These are phyloP conservation scores for Phialophora expanda DNA, from an alignment of 2,329 filamentous ascomycete genomes.

Conservation along the genomic window DNA sequence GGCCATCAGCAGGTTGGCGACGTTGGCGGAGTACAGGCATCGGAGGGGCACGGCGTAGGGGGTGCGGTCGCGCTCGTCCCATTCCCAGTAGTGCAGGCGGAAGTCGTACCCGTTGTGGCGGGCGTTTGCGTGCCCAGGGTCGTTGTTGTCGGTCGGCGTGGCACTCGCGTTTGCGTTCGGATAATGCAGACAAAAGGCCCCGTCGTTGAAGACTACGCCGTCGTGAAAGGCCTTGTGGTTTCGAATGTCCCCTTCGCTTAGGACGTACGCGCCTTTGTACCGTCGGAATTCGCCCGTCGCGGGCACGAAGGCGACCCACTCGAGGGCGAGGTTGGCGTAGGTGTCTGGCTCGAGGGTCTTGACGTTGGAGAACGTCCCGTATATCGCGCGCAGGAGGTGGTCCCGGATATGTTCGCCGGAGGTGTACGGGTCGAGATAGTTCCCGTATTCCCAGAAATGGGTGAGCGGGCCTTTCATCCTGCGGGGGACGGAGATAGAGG, in stretches of 20 bases:
- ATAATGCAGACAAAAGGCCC: conserved; percentile 75
- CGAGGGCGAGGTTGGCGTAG: conserved; percentile 34
- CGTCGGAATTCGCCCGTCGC: conserved; percentile 21
- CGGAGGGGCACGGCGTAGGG: conserved; percentile 17
- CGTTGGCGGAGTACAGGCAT: conserved; percentile 16
- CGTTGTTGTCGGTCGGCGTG: background rate
- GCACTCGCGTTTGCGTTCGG: conserved; percentile 1
- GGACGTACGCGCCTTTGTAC: conserved; percentile 20
- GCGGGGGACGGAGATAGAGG: background rate
- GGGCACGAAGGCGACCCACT: conserved; percentile 27
- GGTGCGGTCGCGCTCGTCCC: conserved; percentile 19
- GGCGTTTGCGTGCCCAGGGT: background rate
- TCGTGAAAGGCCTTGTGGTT: conserved; percentile 28
- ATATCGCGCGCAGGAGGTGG: conserved; percentile 33
- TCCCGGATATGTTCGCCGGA: conserved; percentile 32
- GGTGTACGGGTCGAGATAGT: conserved; percentile 34
- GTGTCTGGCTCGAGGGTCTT: conserved; percentile 27
- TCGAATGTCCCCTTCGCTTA: conserved; percentile 18
- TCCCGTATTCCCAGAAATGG: conserved; percentile 27
- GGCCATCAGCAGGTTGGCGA: conserved; percentile 21
- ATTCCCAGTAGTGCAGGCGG: conserved; percentile 20
- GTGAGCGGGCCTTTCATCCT: conserved; percentile 18
- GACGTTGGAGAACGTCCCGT: conserved; percentile 36
- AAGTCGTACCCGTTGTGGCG: conserved; percentile 11
- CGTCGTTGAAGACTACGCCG: conserved; percentile 95